These are phyloP conservation scores for Kodamaea jinghongensis DNA, from an alignment of 805 yeast genomes.

Conservation along the genomic window DNA sequence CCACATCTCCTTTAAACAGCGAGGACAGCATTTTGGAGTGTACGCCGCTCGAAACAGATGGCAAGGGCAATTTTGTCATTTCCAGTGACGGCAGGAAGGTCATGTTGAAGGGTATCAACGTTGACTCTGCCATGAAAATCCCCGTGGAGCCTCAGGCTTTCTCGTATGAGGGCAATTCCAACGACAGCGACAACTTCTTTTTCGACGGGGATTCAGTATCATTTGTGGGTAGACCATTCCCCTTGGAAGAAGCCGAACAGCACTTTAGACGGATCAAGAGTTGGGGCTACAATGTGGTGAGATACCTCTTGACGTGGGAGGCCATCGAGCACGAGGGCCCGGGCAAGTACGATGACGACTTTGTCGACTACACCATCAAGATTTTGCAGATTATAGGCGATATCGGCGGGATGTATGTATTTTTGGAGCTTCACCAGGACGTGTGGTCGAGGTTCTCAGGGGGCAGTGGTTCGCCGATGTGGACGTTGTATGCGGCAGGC, in stretches of 20 bases:
- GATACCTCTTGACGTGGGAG: conserved; percentile 87
- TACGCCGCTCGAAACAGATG: conserved; percentile 32
- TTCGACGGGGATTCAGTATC: conserved; percentile 72
- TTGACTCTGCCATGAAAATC: conserved; percentile 70
- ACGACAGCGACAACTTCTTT: conserved; percentile 43
- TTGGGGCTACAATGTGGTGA: conserved; percentile 77
- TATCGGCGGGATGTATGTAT: conserved; percentile 73
- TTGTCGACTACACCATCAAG: conserved; percentile 64
- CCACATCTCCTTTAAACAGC: conserved; percentile 10
- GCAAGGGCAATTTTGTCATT: conserved; percentile 55
- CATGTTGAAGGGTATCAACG: conserved; percentile 72
- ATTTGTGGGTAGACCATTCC: conserved; percentile 82
- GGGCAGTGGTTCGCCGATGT: conserved; percentile 91
- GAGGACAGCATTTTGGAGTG: conserved; percentile 15
- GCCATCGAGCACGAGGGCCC: conserved; percentile 90
- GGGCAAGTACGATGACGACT: conserved; percentile 74
- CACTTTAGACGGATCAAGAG: conserved; percentile 71
- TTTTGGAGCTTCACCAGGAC: conserved; percentile 90
- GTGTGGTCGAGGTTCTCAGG: conserved; percentile 89
- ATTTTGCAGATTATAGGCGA: conserved; percentile 55
- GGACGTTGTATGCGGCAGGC: conserved; percentile 92
- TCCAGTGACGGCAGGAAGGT: conserved; percentile 57
- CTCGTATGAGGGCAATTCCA: conserved; percentile 38
- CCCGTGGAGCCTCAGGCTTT: conserved; percentile 58
- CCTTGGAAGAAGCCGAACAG: conserved; percentile 63